Percentiles rank a stretch among this genome's conserved stretches.
Conservation (phyloP, 2,329 filamentous ascomycete genomes). For the Colletotrichum sp. region DNA sequence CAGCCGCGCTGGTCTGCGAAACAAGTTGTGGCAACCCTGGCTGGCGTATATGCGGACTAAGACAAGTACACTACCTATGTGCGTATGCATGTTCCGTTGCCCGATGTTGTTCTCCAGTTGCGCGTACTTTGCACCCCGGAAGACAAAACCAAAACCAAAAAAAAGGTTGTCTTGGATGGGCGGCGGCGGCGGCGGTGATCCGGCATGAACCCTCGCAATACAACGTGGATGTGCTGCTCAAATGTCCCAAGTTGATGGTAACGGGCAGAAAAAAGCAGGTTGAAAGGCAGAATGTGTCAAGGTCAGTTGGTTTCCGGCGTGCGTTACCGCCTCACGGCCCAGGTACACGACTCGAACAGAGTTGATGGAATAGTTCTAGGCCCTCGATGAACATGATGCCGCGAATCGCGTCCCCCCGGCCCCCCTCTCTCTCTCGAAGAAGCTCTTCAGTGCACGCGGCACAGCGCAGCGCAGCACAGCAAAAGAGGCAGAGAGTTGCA, state of each 20-base stretch:
- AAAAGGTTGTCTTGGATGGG: not conserved
- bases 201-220: not conserved
- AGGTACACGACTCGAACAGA: slow-evolving; percentile 10
- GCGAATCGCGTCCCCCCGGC: not conserved
- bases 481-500: not conserved
- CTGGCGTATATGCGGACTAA: not conserved
- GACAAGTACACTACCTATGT: not conserved
- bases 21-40: not conserved
- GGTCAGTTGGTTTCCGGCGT: not conserved
- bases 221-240: not conserved
- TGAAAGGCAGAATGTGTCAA: not conserved
- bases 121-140: not conserved
- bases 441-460: not conserved
- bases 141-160: not conserved
- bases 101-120: not conserved
- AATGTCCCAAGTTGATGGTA: not conserved
- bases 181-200: not conserved
- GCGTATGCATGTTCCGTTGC: not conserved
- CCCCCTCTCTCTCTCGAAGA: not conserved
- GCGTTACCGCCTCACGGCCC: not conserved
- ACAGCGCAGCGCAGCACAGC: not conserved
- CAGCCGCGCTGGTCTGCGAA: not conserved
- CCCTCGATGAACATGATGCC: not conserved
- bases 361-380: slow-evolving; percentile 17
- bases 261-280: not conserved